Conservation (phyloP, 139 green algal genomes). For the Yamagishiella unicocca region DNA sequence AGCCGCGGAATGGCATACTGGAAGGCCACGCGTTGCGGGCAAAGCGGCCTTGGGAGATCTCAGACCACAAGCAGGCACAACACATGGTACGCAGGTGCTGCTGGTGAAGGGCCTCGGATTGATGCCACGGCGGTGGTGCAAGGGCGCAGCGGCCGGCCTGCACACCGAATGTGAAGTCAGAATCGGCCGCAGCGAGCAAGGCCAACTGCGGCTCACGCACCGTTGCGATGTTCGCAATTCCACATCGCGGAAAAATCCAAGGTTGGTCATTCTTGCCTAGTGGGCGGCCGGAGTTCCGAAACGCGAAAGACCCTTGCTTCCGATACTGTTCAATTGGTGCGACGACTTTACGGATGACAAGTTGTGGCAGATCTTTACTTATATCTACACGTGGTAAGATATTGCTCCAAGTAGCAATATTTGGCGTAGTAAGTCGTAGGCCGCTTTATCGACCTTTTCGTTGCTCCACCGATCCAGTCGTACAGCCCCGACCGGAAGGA, state of each 20-base stretch:
- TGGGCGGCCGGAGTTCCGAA: no score
- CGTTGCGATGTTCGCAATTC: background rate
- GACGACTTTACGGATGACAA: no score
- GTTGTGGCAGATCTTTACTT: no score
- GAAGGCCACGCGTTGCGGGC: background rate
- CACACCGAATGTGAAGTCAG: background rate
- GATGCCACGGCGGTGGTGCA: background rate
- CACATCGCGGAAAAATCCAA: background rate
- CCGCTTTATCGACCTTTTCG: no score
- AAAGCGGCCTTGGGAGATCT: background rate
- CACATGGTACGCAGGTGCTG: background rate
- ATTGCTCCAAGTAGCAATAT: no score
- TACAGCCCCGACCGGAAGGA: no score
- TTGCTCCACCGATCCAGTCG: no score
- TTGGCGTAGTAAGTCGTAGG: no score
- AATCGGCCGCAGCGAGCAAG: background rate
- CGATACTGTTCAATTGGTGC: no score
- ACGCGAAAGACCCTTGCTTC: no score
- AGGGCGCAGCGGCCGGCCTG: background rate
- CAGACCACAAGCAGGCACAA: background rate
- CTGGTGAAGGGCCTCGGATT: background rate
- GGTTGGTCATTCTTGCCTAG: background rate
- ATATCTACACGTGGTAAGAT: no score
- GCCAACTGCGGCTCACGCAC: background rate
- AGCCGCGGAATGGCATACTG: background rate